phyloP scores from a whole-genome alignment of 345 rosid genomes.

The Garcia nutans region DNA sequence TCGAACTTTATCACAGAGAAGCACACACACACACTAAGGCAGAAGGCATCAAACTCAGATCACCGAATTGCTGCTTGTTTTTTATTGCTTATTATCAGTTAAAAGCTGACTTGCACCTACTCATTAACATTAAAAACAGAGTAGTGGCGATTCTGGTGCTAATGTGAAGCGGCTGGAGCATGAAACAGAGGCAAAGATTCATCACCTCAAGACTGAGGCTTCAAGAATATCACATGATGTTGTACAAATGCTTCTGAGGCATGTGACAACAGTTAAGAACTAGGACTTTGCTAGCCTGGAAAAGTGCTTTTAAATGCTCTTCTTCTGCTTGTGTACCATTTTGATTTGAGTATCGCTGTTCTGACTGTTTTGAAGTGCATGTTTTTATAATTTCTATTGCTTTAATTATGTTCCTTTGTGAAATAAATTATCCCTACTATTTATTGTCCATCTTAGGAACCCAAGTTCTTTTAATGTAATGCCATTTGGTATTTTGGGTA shows the following conservation, averaged over 20 bases:
- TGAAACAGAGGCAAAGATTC: slow-evolving; percentile 69
- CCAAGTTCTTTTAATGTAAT: background rate
- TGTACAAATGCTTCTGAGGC: slow-evolving; percentile 73
- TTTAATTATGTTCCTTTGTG: background rate
- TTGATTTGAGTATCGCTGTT: background rate
- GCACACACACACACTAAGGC: background rate
- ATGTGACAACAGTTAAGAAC: slow-evolving; percentile 77
- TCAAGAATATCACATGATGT: slow-evolving; percentile 56
- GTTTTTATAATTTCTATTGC: background rate
- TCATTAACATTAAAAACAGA: slow-evolving; percentile 40
- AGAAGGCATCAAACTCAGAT: background rate
- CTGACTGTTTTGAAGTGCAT: background rate
- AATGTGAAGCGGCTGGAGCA: slow-evolving; percentile 81
- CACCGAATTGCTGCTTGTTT: background rate
- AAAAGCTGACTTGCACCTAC: slow-evolving; percentile 13
- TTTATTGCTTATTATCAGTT: background rate
- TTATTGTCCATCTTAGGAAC: background rate
- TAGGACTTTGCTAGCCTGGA: slow-evolving; percentile 22
- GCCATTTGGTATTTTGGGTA: background rate
- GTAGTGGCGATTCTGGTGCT: slow-evolving; percentile 84
- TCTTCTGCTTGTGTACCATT: background rate
- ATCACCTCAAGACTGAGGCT: slow-evolving; percentile 56
- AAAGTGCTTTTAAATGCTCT: background rate
- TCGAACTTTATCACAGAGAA: no score
- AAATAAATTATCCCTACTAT: background rate